Base-by-base conservation (phyloP, 306 rosid genomes). In the Albizia julibrissin region DNA sequence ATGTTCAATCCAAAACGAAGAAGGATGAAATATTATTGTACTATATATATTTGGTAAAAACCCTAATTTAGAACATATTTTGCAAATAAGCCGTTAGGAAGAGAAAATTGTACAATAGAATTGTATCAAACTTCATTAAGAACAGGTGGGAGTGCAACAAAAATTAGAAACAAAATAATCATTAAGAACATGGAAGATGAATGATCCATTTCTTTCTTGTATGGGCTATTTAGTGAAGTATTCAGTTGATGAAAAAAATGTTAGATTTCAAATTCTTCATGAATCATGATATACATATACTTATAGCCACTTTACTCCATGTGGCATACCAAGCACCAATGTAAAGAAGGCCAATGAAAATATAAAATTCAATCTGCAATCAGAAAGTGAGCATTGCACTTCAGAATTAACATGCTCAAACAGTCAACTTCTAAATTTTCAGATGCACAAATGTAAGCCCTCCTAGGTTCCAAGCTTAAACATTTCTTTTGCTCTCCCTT, bases 1-100 rank as follows among this genome's bases (percentile, higher is more conserved):
- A 2, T 3, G 29, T 58, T 22, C 64, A 58, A 9, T 22, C 64
- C 62, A 21, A 58, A 58, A 22, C 9, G 15, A 22, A 22, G 10
- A 22, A 3, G 5, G 68, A 26, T 27, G 18, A 62, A 27, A 27
- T 62, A 10, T 16, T 62, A 77, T 54, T 69, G 29, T 71, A 56
- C 13, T 64, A 43, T 69, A 22, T 69, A 22, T 42, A 34, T 0
- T 54, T 31, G 43, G 52, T 69, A 22, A 78, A 81, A 72, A 52
- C 19, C 69, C 10, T 39, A 31, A n/a, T 26, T 84, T 52, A 10
- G 69, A 84, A 50, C 50, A 81, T 19, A 26, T n/a, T 47, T 56
- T 21, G 72, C 37, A 85, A 61, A 70, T 49, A 14, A 66, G 71
- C n/a, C 21, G 0, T 19, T 39, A 29, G 40, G 7, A 64, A 15